Percentiles rank a stretch among this genome's conserved stretches.
Conservation (phyloP, 2,329 filamentous ascomycete species). For the Colletotrichum falcatum region DNA sequence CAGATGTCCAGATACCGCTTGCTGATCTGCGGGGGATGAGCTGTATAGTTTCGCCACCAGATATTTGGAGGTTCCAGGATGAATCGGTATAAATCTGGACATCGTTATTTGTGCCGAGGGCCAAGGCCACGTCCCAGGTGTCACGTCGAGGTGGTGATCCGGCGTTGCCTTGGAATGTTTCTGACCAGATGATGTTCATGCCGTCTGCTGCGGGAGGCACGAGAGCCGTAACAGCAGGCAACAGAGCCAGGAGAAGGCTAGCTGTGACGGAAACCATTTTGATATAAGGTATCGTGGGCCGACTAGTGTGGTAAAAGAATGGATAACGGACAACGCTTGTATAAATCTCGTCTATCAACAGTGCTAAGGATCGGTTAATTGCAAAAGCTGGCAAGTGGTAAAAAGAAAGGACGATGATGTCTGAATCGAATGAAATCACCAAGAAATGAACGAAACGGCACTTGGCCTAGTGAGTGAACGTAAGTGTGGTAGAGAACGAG, state of each 20-base stretch:
- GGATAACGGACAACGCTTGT: neutral
- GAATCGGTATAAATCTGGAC: slow-evolving; percentile 61
- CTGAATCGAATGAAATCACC: slow-evolving; percentile 21
- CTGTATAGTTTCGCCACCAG: slow-evolving; percentile 62
- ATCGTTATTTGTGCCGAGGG: slow-evolving; percentile 64
- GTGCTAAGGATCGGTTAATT: neutral
- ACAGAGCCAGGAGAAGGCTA: slow-evolving; percentile 37
- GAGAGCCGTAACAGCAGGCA: slow-evolving; percentile 50
- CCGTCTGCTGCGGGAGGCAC: slow-evolving; percentile 54
- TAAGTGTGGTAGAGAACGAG: slow-evolving; percentile 14
- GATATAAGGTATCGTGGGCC: neutral
- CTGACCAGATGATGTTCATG: slow-evolving; percentile 59
- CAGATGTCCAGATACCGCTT: slow-evolving; percentile 63
- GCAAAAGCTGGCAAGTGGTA: neutral
- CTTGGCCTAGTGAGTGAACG: slow-evolving; percentile 26
- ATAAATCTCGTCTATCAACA: neutral
- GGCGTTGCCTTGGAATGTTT: slow-evolving; percentile 57
- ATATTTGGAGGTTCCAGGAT: slow-evolving; percentile 62
- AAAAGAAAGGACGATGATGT: slow-evolving; percentile 24
- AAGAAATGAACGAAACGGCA: slow-evolving; percentile 36
- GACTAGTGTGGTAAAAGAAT: neutral
- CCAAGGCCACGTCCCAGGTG: slow-evolving; percentile 58
- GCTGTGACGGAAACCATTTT: slow-evolving; percentile 10
- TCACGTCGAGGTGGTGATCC: slow-evolving; percentile 52
- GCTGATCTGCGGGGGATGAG: slow-evolving; percentile 60